These are phyloP conservation scores for Sergeia podlipaevii DNA, from an alignment of 208 protist species.

Conservation along the genomic window DNA sequence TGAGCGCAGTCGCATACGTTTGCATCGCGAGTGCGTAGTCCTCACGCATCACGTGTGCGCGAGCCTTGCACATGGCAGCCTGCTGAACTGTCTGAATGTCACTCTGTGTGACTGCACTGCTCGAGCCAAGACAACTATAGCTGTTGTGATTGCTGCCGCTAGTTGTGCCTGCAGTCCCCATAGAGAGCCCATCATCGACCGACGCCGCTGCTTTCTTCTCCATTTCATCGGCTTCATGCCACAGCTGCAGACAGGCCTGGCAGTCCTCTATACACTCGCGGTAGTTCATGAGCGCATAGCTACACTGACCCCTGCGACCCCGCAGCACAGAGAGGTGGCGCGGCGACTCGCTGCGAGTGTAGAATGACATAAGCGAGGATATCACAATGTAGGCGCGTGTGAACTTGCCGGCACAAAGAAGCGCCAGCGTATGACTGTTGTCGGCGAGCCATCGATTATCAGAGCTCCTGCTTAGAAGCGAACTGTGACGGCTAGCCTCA, in stretches of 20 bases:
- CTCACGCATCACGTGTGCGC: constrained; percentile 48
- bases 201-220: not conserved
- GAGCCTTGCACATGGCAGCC: no score
- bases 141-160: constrained; percentile 15
- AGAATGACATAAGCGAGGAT: constrained; percentile 20
- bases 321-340: constrained; percentile 11
- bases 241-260: constrained; percentile 12
- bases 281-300: constrained; percentile 63
- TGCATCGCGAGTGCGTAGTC: constrained; percentile 37
- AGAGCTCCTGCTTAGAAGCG: no score
- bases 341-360: not conserved
- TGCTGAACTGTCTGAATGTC: no score
- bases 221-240: not conserved
- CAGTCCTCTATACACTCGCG: constrained; percentile 72
- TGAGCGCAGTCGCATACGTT: constrained; percentile 9
- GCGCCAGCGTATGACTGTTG: constrained; percentile 3
- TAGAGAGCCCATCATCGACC: constrained; percentile 5
- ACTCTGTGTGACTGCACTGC: no score
- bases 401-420: constrained; percentile 5
- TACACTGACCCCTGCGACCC: constrained; percentile 47
- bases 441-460: not conserved
- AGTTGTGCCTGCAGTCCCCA: not conserved
- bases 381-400: constrained; percentile 23
- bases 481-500: no score
- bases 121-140: no score